Percentiles rank a stretch among this genome's conserved stretches.
phyloP scores from a whole-genome alignment of 1,284 basidiomycete species.

The Moniliella sp. region DNA sequence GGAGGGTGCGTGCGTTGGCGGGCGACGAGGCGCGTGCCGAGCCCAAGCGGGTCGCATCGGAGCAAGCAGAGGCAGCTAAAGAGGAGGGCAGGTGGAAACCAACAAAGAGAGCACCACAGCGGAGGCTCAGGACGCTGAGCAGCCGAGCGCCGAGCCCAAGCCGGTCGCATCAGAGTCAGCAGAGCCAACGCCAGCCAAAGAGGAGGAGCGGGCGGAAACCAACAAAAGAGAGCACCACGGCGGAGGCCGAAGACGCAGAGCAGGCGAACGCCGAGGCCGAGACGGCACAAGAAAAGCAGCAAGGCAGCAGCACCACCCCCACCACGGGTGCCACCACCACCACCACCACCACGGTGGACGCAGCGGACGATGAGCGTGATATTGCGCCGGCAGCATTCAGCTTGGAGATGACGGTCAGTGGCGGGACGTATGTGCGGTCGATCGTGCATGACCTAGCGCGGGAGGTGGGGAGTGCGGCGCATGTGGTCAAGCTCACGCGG shows the following conservation, averaged over 20 bases:
- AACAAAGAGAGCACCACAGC: slow-evolving; percentile 1
- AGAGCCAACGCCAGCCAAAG: not conserved
- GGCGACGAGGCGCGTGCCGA: slow-evolving; percentile 3
- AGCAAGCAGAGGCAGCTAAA: not conserved
- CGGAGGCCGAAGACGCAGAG: not conserved
- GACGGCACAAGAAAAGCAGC: not conserved
- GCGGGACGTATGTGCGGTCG: slow-evolving; percentile 29
- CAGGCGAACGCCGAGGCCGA: not conserved
- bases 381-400: slow-evolving; percentile 12
- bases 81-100: slow-evolving; percentile 1
- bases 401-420: slow-evolving; percentile 29
- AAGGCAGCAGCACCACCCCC: not conserved
- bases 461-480: slow-evolving; percentile 20
- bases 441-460: slow-evolving; percentile 28
- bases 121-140: slow-evolving; percentile 1
- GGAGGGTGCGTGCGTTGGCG: slow-evolving; percentile 15
- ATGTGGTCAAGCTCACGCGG: slow-evolving; percentile 25
- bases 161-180: not conserved
- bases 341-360: not conserved
- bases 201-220: not conserved
- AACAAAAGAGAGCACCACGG: not conserved
- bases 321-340: not conserved
- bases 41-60: not conserved
- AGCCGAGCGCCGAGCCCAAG: slow-evolving; percentile 1
- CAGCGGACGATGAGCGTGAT: not conserved